Evolutionary conservation across 1,284 basidiomycete genomes (phyloP), one percentile per base, ranked within the genome.

Genomic region (Heterobasidion parviporum): DNA sequence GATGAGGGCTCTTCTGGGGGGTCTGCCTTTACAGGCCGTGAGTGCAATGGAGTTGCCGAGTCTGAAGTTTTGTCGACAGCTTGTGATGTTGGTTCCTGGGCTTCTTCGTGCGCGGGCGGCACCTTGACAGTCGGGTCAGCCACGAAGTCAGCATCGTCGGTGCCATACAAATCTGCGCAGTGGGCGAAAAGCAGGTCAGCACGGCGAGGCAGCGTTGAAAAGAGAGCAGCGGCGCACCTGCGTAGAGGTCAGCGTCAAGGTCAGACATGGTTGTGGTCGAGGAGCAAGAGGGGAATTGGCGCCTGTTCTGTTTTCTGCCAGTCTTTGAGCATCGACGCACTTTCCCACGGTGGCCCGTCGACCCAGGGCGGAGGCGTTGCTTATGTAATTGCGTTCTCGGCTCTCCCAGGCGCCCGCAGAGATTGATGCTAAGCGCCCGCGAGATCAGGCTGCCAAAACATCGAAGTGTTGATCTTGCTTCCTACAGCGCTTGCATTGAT

Each of bases 171-270:
- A 67, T 92, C 89, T 87, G 56, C 2, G 12, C 9, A 26, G 10
- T 14, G 16, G 41, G 6, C 41, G 10, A 48, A 15, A 60, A 60
- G 59, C 53, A 46, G 35, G 46, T 67, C 50, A 56, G 57, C 52
- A 41, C 34, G 33, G 8, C 18, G 18, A 43, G 48, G 8, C 18
- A 33, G 34, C 20, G 36, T 46, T 43, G 46, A 48, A 36, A 44
- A 46, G 32, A 43, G 48, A 57, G 33, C 44, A 32, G 59, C 35
- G 12, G 60, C 79, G 54, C 64, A 86, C 88, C 88, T 65, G 88
- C 89, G 65, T 92, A 92, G 59, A 92, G 77, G 69, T 92, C 88
- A 74, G 87, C 85, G 69, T 91, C 89, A 67, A 89, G 84, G 74
- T 89, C 87, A 60, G 87, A 83, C 83, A 83, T 61, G 60, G 63